Evolutionary conservation across 2,329 filamentous ascomycete genomes (phyloP), one percentile per base, ranked within the genome.

Genomic region (Fusarium avenaceum): DNA sequence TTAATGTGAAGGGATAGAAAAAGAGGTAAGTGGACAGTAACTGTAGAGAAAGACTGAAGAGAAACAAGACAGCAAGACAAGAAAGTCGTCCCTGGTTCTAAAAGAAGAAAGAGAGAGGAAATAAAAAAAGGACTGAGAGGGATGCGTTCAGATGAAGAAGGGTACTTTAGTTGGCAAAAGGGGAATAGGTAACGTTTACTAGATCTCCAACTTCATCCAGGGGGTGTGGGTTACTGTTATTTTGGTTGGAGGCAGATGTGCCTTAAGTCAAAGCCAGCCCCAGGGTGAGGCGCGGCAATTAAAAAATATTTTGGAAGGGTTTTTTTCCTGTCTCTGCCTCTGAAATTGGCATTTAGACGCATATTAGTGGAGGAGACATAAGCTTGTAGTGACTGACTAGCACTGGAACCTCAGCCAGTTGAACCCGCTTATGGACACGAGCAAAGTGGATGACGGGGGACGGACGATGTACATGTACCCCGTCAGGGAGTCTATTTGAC

Each of bases 261-360:
- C 35, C 33, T 38, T 38, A 22, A 22, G 4, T 22, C 22, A 22
- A 38, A n/a, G 35, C 52, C 48, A 62, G 35, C 20, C 47, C 13
- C 38, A 63, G 60, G 69, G 69, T 71, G 60, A 72, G 69, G 70
- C 69, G 74, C 73, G 74, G 74, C 75, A 76, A 76, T 76, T 73
- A 76, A 72, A 72, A 71, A 69, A 69, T 46, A 71, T 65, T 71
- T 72, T 71, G 67, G 65, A 71, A 57, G 53, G 54, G 33, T 66
- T 68, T 74, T 68, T 68, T 28, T 54, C 4, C 35, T 54, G 13
- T 14, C n/a, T 38, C 22, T 26, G 35, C 47, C 46, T 63, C 59
- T 72, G 72, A 76, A 76, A 76, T 75, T 75, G 63, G 69, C 69
- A 63, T 54, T 65, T 63, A 62, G 45, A 48, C 44, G 61, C 57